phyloP scores from a whole-genome alignment of 345 rosid species.

The Eucalyptus polybractea region DNA sequence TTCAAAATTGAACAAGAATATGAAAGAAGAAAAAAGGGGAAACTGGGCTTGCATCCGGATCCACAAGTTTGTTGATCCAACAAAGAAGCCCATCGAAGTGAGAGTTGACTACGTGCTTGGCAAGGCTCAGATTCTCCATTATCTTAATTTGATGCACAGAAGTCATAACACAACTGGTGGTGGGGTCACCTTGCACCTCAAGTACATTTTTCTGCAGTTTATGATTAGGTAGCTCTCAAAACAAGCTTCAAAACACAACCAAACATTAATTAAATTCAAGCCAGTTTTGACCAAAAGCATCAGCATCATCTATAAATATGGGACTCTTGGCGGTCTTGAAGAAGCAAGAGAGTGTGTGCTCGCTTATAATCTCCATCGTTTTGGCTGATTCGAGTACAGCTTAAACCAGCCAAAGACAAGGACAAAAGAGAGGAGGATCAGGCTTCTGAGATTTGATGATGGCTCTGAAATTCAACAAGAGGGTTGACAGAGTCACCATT shows the following conservation, averaged over 20 bases:
- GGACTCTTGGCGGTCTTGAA: background rate
- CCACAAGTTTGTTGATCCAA: background rate
- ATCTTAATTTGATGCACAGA: background rate
- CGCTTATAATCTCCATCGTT: background rate
- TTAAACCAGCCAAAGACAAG: background rate
- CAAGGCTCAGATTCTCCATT: background rate
- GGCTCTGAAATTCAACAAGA: background rate
- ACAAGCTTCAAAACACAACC: background rate
- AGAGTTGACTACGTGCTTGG: background rate
- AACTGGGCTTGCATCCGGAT: background rate
- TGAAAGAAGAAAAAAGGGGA: background rate
- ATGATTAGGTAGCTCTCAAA: background rate
- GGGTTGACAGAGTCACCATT: background rate
- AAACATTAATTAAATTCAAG: background rate
- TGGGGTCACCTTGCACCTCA: background rate
- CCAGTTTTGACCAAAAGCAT: background rate
- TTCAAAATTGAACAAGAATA: background rate
- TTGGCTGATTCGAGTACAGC: background rate
- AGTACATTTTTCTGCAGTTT: background rate
- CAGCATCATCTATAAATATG: background rate
- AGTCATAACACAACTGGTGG: background rate
- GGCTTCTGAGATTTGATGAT: background rate
- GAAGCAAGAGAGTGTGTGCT: background rate
- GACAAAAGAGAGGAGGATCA: background rate
- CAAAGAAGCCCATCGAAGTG: background rate